These are phyloP conservation scores for Zangia roseola DNA, from an alignment of 768 basidiomycete genomes.

Conservation along the genomic window DNA sequence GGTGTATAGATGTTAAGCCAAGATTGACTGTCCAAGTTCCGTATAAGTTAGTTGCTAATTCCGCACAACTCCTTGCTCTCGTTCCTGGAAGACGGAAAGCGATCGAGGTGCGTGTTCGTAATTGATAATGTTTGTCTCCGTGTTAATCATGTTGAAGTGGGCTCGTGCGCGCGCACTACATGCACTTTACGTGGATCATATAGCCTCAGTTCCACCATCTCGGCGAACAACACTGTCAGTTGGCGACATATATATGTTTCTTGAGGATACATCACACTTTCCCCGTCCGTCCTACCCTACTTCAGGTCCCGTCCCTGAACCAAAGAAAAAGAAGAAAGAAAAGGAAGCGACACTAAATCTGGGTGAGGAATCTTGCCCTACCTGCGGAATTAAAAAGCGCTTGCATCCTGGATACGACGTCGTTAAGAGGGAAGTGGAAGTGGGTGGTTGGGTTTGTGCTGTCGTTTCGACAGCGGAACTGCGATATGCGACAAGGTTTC, in stretches of 20 bases:
- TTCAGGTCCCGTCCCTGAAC: slow-evolving; percentile 5
- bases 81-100: slow-evolving; percentile 46
- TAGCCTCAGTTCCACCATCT: slow-evolving; percentile 16
- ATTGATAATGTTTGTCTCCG: neutral
- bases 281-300: slow-evolving; percentile 28
- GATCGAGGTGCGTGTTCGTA: slow-evolving; percentile 40
- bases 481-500: slow-evolving; percentile 16
- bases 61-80: slow-evolving; percentile 35
- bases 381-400: slow-evolving; percentile 30
- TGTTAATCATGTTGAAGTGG: slow-evolving; percentile 35
- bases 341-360: slow-evolving; percentile 19
- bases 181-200: slow-evolving; percentile 35
- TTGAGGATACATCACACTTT: slow-evolving; percentile 42
- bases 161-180: slow-evolving; percentile 42
- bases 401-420: slow-evolving; percentile 23
- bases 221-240: slow-evolving; percentile 31
- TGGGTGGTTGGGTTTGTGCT: slow-evolving; percentile 21
- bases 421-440: slow-evolving; percentile 20
- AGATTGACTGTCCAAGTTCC: slow-evolving; percentile 30
- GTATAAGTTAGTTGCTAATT: slow-evolving; percentile 38
- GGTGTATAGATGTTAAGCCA: slow-evolving; percentile 35
- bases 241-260: slow-evolving; percentile 45
- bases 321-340: slow-evolving; percentile 27
- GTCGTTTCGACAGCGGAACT: slow-evolving; percentile 24
- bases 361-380: slow-evolving; percentile 26